Base-by-base conservation (phyloP, 768 basidiomycete genomes). In the Tephrocybe rancida region DNA sequence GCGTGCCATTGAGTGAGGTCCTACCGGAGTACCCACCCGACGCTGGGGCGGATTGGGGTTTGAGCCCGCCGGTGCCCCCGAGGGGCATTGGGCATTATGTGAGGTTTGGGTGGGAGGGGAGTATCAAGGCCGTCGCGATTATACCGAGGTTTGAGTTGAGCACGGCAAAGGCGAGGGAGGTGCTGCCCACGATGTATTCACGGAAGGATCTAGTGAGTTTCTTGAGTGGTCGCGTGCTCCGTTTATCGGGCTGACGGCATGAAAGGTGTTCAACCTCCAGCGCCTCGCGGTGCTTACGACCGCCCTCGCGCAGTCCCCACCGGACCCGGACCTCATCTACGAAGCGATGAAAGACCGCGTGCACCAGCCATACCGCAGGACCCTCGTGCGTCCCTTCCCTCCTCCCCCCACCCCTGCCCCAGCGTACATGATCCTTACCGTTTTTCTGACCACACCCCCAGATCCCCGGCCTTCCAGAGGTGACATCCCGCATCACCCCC, bases 291-390 rank as follows among this genome's bases (percentile, higher is more conserved):
- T 99, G 25, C 79, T 99, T 50, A 98, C 96, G 1, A 96, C 95
- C 2, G 95, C 97, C 0, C 82, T 99, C 10, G 89, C 85, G 3
- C 87, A 89, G 64, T 84, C 87, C 10, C 96, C 97, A 1, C 95
- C 95, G 1, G 93, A 99, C 67, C 86, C 97, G 0, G 90, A 87
- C 19, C 84, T 99, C n/a, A 98, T 98, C 53, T 98, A 96, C 70
- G 96, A 98, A 67, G 96, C 96, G 1, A 98, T 98, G 97, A 96
- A 98, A 65, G 97, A 99, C 72, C 86, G 91, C 48, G 82, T 99
- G 13, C 97, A 99, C 68, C 97, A 99, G 67, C 97, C 97, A 1
- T 98, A 98, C 68, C 86, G 97, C 26, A 93, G 88, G 70, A 69
- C 78, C 24, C 78, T 99, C 52, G 95, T 95, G 66, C 35, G 88